Evolutionary conservation across 208 protist genomes (phyloP).

Genomic region (Strigomonas culicis): DNA sequence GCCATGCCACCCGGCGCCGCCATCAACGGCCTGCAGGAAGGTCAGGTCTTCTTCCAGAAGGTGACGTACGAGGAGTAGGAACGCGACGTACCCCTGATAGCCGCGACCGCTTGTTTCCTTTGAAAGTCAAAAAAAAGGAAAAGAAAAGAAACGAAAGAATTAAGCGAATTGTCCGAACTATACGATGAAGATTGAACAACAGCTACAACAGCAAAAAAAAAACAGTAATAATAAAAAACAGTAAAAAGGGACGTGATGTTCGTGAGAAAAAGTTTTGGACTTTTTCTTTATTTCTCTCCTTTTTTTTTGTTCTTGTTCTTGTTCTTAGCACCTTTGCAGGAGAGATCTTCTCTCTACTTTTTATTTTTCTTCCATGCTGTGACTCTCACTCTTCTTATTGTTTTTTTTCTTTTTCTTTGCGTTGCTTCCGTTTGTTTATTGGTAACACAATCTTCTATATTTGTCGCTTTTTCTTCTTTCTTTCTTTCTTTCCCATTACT

Average conservation of each 20-base stretch:
- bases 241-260: slow-evolving; percentile 19
- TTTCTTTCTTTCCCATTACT: slow-evolving; percentile 3
- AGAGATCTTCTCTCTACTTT: slow-evolving; percentile 6
- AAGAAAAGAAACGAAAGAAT: slow-evolving; percentile 8
- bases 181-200: too few relatives aligned
- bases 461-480: slow-evolving; percentile 5
- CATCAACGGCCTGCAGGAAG: slow-evolving; percentile 42
- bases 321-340: slow-evolving; percentile 3
- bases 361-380: slow-evolving; percentile 4
- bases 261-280: background rate
- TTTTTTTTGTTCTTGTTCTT: background rate
- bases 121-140: background rate
- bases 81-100: slow-evolving; percentile 13
- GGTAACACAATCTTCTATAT: background rate
- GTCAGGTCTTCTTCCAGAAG: slow-evolving; percentile 78
- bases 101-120: background rate
- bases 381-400: background rate
- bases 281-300: slow-evolving; percentile 8
- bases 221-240: too few relatives aligned
- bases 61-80: slow-evolving; percentile 19
- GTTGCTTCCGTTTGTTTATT: background rate
- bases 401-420: slow-evolving; percentile 2
- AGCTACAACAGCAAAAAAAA: too few relatives aligned
- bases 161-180: background rate
- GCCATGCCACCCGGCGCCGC: slow-evolving; percentile 53